Evolutionary conservation across 2,329 filamentous ascomycete genomes (phyloP).

Genomic region (Ophiostoma pallidulum): DNA sequence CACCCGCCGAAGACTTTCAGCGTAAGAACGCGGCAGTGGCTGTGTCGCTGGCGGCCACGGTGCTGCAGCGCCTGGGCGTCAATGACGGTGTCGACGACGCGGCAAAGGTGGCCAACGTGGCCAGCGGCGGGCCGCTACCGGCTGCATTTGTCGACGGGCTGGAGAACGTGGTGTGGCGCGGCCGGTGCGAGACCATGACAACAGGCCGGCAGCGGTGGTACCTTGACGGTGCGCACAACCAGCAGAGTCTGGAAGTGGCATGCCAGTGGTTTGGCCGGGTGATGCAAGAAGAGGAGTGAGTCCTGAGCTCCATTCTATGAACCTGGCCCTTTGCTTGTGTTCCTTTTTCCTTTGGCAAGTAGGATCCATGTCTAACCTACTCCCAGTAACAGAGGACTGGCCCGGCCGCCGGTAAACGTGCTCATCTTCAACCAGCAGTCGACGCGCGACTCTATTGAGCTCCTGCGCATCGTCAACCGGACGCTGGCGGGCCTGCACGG

Average conservation of each 20-base stretch:
- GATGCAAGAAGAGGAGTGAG: constrained; percentile 11
- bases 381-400: neutral
- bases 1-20: constrained; percentile 17
- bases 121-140: constrained; percentile 29
- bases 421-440: constrained; percentile 93
- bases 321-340: no score
- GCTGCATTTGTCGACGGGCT: constrained; percentile 55
- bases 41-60: constrained; percentile 29
- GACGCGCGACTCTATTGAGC: constrained; percentile 59
- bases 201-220: constrained; percentile 57
- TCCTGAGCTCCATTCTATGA: no score
- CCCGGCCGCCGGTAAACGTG: constrained; percentile 25
- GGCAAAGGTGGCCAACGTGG: constrained; percentile 2
- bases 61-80: constrained; percentile 43
- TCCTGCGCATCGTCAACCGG: constrained; percentile 43
- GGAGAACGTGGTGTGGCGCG: constrained; percentile 57
- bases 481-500: constrained; percentile 26
- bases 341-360: no score
- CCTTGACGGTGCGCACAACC: constrained; percentile 81
- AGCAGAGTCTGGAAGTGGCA: constrained; percentile 69
- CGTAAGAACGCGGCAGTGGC: constrained; percentile 21
- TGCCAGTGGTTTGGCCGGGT: constrained; percentile 63
- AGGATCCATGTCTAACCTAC: neutral
- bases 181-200: constrained; percentile 60
- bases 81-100: constrained; percentile 21